Evolutionary conservation across 139 green algal species (phyloP), one percentile per base, ranked within the genome.

Genomic region (Micractinium conductrix): DNA sequence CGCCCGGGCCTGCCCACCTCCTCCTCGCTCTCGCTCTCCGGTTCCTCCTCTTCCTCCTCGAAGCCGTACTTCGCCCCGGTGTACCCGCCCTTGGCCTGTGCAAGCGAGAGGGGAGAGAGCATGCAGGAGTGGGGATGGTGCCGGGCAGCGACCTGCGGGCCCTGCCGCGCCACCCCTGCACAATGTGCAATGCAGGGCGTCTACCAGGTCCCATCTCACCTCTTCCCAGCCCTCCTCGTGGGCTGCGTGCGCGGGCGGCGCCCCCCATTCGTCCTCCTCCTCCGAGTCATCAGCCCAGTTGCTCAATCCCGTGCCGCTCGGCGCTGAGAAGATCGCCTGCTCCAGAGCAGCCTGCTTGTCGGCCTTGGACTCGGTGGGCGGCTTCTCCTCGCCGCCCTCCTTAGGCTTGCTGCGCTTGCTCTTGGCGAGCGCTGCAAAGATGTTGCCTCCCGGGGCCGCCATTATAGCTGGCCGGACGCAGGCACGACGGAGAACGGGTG

Each of bases 271-370:
- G 37, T 85, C 80, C n/a, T 87, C 86, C 33, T 85, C 84, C 45
- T 89, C 86, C 1, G 67, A 80, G 45, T 90, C 87, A 35, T 90
- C 87, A 0, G 87, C 87, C 87, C 87, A 90, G 60, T 87, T 87
- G 35, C 68, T 84, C 24, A 86, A 30, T 2, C 62, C 82, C n/a
- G 68, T 58, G 40, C 42, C 68, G 37, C 33, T 81, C 10, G 68
- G 82, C n/a, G 33, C 65, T 30, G 69, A 80, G 38, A 90, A 90
- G 35, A 90, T 86, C 37, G 83, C 83, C 4, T 79, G 74, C 44
- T 90, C 87, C 19, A 90, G 53, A 44, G 86, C 87, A n/a, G 82
- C 87, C 33, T 87, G 78, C 62, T 86, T 90, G 68, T 87, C 82
- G 24, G 74, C 81, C 70, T 78, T 78, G 70, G 70, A 78, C 70